Percentiles rank a stretch among this genome's conserved stretches.
Conservation (phyloP, 1,284 basidiomycete genomes). For the Golubevia sp. region DNA sequence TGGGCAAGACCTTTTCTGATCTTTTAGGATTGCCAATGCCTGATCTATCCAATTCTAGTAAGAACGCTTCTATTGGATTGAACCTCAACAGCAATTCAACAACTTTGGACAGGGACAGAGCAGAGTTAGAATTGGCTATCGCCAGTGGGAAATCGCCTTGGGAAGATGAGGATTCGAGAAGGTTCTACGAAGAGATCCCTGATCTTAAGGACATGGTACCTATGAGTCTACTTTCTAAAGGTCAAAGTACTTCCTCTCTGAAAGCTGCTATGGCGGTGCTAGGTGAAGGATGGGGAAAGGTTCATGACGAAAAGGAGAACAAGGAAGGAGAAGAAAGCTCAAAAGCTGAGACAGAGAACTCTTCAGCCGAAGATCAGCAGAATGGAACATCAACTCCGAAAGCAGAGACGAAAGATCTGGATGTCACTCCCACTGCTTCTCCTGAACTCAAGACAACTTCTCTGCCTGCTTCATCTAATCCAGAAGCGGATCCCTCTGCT, state of each 20-base stretch:
- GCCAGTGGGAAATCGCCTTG: slow-evolving; percentile 76
- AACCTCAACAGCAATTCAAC: slow-evolving; percentile 65
- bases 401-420: slow-evolving; percentile 48
- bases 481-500: slow-evolving; percentile 69
- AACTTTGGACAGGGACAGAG: slow-evolving; percentile 63
- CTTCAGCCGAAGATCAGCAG: slow-evolving; percentile 24
- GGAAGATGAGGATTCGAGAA: slow-evolving; percentile 95
- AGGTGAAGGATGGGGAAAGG: slow-evolving; percentile 9
- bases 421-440: slow-evolving; percentile 7
- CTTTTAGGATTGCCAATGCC: background rate
- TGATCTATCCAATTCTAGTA: slow-evolving; percentile 4
- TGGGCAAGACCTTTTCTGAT: slow-evolving; percentile 13
- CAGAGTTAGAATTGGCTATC: slow-evolving; percentile 40
- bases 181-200: slow-evolving; percentile 90
- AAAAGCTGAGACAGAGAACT: slow-evolving; percentile 39
- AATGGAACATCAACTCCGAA: background rate
- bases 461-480: slow-evolving; percentile 64
- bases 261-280: slow-evolving; percentile 12
- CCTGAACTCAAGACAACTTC: slow-evolving; percentile 68
- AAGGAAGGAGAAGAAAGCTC: slow-evolving; percentile 57
- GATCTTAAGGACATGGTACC: slow-evolving; percentile 92
- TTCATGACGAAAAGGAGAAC: slow-evolving; percentile 21
- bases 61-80: slow-evolving; percentile 63
- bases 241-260: slow-evolving; percentile 5
- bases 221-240: slow-evolving; percentile 75